Conservation (phyloP, 495 filamentous ascomycete genomes). For the Aspergillus sclerotioniger region DNA sequence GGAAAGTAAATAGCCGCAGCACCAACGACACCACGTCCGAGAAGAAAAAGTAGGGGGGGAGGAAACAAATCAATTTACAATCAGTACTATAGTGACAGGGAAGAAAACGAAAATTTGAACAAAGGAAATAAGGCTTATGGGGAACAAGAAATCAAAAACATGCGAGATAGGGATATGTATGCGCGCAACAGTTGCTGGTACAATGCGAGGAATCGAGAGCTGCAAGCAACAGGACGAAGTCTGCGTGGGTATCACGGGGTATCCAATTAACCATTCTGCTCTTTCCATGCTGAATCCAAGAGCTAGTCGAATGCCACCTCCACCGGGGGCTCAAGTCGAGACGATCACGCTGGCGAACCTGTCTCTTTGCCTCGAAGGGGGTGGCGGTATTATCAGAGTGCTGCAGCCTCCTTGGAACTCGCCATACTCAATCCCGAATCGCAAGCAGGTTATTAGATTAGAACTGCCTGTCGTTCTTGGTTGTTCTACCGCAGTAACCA, state of each 20-base stretch:
- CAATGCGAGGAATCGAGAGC: constrained; percentile 32
- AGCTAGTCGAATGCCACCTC: constrained; percentile 27
- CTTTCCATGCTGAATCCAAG: constrained; percentile 27
- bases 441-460: constrained; percentile 14
- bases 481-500: constrained; percentile 7
- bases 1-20: constrained; percentile 10
- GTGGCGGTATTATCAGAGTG: constrained; percentile 4
- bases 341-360: constrained; percentile 15
- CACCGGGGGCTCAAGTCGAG: constrained; percentile 19
- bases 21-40: neutral
- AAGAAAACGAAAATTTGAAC: constrained; percentile 28
- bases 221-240: constrained; percentile 43
- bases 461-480: constrained; percentile 15
- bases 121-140: constrained; percentile 27
- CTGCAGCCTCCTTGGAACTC: constrained; percentile 15
- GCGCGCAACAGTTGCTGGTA: constrained; percentile 25
- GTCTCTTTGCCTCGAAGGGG: constrained; percentile 13
- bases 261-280: constrained; percentile 44
- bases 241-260: constrained; percentile 47
- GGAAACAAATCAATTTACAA: constrained; percentile 38
- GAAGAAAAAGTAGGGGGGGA: constrained; percentile 8
- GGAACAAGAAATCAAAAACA: constrained; percentile 27
- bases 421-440: constrained; percentile 13
- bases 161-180: constrained; percentile 21
- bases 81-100: constrained; percentile 41